These are phyloP conservation scores for Phaeosphaeriaceae sp. DNA, from an alignment of 2,329 filamentous ascomycete species.

Conservation along the genomic window DNA sequence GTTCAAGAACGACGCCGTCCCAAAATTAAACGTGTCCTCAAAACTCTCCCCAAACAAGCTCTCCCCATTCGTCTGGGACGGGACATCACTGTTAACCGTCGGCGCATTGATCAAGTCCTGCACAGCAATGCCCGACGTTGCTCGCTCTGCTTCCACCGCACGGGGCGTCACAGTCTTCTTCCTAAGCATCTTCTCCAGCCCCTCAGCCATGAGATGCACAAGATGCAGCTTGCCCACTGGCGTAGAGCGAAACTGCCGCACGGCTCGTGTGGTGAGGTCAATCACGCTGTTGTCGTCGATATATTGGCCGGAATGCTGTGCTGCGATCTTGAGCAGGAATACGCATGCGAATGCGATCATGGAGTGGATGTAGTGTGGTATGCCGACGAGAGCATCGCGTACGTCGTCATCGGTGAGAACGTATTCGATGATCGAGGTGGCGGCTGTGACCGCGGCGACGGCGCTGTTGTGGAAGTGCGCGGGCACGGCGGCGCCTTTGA, in stretches of 20 bases:
- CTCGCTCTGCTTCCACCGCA: neutral
- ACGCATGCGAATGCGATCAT: constrained; percentile 63
- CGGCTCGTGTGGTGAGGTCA: constrained; percentile 48
- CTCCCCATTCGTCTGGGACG: constrained; percentile 12
- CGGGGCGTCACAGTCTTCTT: neutral
- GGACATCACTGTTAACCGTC: neutral
- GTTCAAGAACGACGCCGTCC: constrained; percentile 33
- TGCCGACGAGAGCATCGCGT: constrained; percentile 50
- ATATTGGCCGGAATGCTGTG: constrained; percentile 51
- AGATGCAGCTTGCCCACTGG: constrained; percentile 56
- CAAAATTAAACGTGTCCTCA: constrained; percentile 31
- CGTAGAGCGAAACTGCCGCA: constrained; percentile 51
- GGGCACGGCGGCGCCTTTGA: constrained; percentile 58
- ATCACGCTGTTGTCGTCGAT: constrained; percentile 49
- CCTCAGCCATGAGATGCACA: constrained; percentile 56
- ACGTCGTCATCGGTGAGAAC: constrained; percentile 55
- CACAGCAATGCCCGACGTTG: constrained; percentile 7
- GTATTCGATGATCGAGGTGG: constrained; percentile 55
- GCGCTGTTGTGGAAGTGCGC: constrained; percentile 56
- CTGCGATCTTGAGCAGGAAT: constrained; percentile 58
- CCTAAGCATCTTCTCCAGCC: constrained; percentile 52
- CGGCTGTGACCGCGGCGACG: constrained; percentile 57
- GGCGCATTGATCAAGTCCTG: neutral
- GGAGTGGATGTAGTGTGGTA: constrained; percentile 60
- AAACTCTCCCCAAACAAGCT: constrained; percentile 11